These are phyloP conservation scores for Hypoxylon subgilvum DNA, from an alignment of 495 filamentous ascomycete species.

Conservation along the genomic window DNA sequence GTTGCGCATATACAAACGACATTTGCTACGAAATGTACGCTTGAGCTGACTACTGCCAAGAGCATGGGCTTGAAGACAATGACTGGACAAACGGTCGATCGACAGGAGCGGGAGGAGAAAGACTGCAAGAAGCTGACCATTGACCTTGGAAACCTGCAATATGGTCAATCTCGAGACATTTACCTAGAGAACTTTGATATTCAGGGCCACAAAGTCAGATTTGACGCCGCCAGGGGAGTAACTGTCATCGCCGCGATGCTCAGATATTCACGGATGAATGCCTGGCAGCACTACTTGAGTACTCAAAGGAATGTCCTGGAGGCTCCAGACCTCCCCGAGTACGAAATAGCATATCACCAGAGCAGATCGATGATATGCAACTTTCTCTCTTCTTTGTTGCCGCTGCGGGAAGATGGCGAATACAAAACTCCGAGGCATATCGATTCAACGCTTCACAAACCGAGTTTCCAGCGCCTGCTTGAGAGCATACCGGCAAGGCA, in stretches of 20 bases:
- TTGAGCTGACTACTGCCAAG: slow-evolving; percentile 44
- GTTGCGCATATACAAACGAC: slow-evolving; percentile 56
- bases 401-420: slow-evolving; percentile 33
- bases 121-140: slow-evolving; percentile 37
- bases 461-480: slow-evolving; percentile 29
- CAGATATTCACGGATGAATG: slow-evolving; percentile 38
- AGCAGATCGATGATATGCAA: slow-evolving; percentile 50
- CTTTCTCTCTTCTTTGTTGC: slow-evolving; percentile 46
- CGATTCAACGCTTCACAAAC: not conserved
- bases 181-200: slow-evolving; percentile 37
- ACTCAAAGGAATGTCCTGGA: slow-evolving; percentile 13
- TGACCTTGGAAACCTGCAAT: slow-evolving; percentile 50
- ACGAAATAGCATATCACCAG: slow-evolving; percentile 48
- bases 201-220: not conserved
- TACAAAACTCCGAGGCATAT: slow-evolving; percentile 33
- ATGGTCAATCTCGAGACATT: slow-evolving; percentile 56
- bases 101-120: slow-evolving; percentile 17
- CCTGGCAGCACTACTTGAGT: not conserved
- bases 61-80: slow-evolving; percentile 43
- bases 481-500: slow-evolving; percentile 38
- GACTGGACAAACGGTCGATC: slow-evolving; percentile 42
- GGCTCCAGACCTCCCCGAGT: slow-evolving; percentile 14
- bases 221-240: not conserved
- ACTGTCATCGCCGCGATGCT: slow-evolving; percentile 39
- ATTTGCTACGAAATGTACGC: slow-evolving; percentile 44